Percentiles rank a stretch among this genome's conserved stretches.
These are phyloP conservation scores for Angomonas ambiguus DNA, from an alignment of 208 protist genomes.

Conservation along the genomic window DNA sequence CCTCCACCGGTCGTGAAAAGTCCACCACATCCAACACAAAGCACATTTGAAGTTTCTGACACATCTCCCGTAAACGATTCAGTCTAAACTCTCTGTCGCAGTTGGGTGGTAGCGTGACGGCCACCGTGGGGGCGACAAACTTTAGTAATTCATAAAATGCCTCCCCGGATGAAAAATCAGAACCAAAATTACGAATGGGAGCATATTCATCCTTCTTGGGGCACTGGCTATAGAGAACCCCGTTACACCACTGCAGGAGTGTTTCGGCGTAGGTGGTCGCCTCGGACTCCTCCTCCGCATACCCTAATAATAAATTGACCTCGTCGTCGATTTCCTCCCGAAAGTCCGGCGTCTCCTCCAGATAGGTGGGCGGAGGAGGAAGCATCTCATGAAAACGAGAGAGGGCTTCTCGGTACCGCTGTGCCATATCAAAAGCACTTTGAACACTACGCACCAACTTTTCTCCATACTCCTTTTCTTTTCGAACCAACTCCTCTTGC, in stretches of 20 bases:
- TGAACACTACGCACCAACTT: conserved; percentile 30
- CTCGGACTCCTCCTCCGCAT: conserved; percentile 6
- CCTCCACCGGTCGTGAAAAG: conserved; percentile 58
- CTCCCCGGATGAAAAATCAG: conserved; percentile 69
- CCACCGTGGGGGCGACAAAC: conserved; percentile 45
- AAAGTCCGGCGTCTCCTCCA: conserved; percentile 8
- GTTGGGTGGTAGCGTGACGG: conserved; percentile 16
- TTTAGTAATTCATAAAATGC: conserved; percentile 46
- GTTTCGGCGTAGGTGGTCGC: conserved; percentile 11
- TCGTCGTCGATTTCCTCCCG: neutral
- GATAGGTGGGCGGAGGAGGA: conserved; percentile 8
- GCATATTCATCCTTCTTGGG: conserved; percentile 10
- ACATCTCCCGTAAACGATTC: conserved; percentile 40
- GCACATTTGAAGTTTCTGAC: conserved; percentile 30
- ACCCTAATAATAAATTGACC: neutral
- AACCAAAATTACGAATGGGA: conserved; percentile 38
- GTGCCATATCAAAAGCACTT: conserved; percentile 30
- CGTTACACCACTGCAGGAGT: conserved; percentile 68
- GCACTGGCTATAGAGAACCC: conserved; percentile 21
- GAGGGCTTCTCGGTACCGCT: conserved; percentile 26
- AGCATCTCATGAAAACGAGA: conserved; percentile 16
- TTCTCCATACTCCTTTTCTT: conserved; percentile 49
- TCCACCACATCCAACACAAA: conserved; percentile 45
- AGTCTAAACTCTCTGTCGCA: conserved; percentile 41
- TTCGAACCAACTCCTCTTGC: conserved; percentile 30